Evolutionary conservation across 495 filamentous ascomycete genomes (phyloP).

Genomic region (Cairneyella variabilis): DNA sequence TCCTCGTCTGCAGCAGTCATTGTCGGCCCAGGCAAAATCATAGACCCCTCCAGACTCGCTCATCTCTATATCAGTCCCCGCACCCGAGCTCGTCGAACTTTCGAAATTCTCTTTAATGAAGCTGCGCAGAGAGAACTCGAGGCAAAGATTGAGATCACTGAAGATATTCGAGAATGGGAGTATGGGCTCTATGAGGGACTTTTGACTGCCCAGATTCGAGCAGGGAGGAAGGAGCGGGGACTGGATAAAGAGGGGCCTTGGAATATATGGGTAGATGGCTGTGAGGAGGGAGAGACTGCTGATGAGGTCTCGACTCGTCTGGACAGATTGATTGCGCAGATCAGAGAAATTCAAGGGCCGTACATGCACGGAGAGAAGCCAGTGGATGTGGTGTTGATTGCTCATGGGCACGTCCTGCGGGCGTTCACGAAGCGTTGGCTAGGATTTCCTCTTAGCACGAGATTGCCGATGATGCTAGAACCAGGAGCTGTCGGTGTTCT

Average conservation of each 20-base stretch:
- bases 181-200: conserved; percentile 77
- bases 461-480: conserved; percentile 56
- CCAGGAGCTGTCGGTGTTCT: conserved; percentile 68
- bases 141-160: conserved; percentile 51
- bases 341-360: conserved; percentile 46
- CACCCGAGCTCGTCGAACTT: conserved; percentile 63
- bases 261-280: conserved; percentile 69
- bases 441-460: conserved; percentile 49
- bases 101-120: conserved; percentile 65
- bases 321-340: conserved; percentile 60
- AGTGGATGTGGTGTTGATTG: conserved; percentile 63
- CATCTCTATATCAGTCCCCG: conserved; percentile 74
- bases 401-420: conserved; percentile 68
- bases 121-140: conserved; percentile 30
- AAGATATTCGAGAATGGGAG: conserved; percentile 72
- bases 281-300: conserved; percentile 53
- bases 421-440: conserved; percentile 75
- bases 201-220: conserved; percentile 57
- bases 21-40: conserved; percentile 64
- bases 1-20: conserved; percentile 61
- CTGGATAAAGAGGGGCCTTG: conserved; percentile 49
- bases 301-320: conserved; percentile 56
- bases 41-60: conserved; percentile 64
- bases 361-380: conserved; percentile 39
- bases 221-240: conserved; percentile 45